phyloP scores from a whole-genome alignment of 2,329 filamentous ascomycete genomes.

The Penicillium expansum region DNA sequence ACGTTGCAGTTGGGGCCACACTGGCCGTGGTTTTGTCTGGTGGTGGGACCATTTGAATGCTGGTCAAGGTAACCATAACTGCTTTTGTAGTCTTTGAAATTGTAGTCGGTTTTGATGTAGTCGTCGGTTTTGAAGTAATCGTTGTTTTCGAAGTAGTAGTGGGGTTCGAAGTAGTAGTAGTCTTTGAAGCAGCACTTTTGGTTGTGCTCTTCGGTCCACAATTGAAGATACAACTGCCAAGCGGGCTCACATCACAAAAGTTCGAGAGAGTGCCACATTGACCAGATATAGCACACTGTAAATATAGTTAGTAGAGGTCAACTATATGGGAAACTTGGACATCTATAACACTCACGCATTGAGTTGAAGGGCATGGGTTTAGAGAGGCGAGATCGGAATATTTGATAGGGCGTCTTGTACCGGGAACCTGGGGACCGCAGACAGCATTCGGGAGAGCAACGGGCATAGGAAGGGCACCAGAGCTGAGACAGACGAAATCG shows the following conservation, averaged over 20 bases:
- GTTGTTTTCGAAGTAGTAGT: not conserved
- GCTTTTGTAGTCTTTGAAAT: not conserved
- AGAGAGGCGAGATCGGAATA: slow-evolving; percentile 25
- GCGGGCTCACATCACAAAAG: not conserved
- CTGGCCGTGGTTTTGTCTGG: not conserved
- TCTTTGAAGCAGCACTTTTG: not conserved
- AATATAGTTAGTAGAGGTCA: not conserved
- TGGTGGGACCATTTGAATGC: not conserved
- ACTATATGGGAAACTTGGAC: no score
- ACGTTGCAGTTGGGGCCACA: not conserved
- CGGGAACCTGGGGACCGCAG: slow-evolving; percentile 49
- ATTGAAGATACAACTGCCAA: not conserved
- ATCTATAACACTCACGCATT: slow-evolving; percentile 13
- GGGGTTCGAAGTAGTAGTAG: not conserved
- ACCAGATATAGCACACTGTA: not conserved
- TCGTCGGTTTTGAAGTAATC: not conserved
- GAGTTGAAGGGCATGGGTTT: slow-evolving; percentile 13
- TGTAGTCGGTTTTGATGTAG: not conserved
- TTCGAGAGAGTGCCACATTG: not conserved
- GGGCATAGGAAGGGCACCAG: slow-evolving; percentile 45
- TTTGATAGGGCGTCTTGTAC: slow-evolving; percentile 34
- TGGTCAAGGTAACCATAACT: not conserved
- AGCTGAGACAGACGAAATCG: slow-evolving; percentile 42
- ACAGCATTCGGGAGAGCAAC: slow-evolving; percentile 36
- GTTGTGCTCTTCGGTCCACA: not conserved